A percentile compares a stretch with the other conserved stretches of the same genome.
These are phyloP conservation scores for Phialophora chinensis DNA, from an alignment of 2,329 filamentous ascomycete genomes.

Conservation along the genomic window DNA sequence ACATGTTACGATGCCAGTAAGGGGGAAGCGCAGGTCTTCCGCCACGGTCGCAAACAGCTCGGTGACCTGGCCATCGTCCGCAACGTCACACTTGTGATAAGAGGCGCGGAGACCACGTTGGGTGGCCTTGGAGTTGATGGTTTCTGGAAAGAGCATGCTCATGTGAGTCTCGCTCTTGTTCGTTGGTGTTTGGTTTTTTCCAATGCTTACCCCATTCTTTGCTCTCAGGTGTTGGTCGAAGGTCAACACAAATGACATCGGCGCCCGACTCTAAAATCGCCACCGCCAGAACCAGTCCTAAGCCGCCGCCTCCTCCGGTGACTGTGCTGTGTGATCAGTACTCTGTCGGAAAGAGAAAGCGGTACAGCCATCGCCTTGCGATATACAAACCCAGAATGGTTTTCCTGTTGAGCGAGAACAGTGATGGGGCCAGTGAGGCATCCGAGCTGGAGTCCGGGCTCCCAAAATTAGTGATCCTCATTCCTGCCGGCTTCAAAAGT, in stretches of 20 bases:
- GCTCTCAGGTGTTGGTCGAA: background rate
- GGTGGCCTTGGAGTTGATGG: background rate
- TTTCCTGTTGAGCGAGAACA: no score
- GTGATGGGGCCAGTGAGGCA: no score
- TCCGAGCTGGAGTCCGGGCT: no score
- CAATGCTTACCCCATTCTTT: background rate
- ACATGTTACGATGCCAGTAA: conserved; percentile 48
- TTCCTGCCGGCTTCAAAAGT: no score
- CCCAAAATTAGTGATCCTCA: no score
- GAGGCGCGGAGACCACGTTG: background rate
- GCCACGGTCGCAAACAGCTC: background rate
- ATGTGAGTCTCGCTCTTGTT: background rate
- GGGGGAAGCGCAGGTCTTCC: background rate
- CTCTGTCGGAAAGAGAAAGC: no score
- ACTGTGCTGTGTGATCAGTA: background rate
- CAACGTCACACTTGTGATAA: background rate
- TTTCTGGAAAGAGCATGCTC: background rate
- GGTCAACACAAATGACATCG: background rate
- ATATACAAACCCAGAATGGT: no score
- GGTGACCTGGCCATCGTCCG: background rate
- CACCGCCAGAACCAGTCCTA: background rate
- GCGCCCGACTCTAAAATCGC: background rate
- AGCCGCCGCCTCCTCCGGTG: background rate
- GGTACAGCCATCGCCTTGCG: no score
- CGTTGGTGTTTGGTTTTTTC: no score